Base-by-base conservation (phyloP, 1,284 basidiomycete genomes). In the Irpex sp. region DNA sequence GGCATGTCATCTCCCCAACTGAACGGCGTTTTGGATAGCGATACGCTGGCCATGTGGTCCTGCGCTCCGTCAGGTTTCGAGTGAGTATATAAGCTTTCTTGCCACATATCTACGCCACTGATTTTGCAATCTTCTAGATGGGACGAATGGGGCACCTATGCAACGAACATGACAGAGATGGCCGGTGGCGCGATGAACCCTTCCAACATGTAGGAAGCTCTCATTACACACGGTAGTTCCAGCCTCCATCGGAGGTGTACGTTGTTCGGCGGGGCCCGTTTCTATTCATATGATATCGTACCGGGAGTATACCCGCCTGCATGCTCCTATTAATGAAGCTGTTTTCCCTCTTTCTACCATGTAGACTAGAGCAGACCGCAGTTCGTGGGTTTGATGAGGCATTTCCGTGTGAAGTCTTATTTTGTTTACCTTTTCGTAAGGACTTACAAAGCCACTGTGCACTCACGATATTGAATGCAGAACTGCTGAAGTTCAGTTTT, bases 11-110 rank as follows among this genome's bases (percentile, higher is more conserved):
- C 21, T 52, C n/a, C 49, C 58, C 5, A 8, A 52, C 49, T 4
- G 37, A 34, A 17, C 58, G 55, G 26, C 60, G 57, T 11, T 56
- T 59, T 69, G 51, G 59, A 65, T 58, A 66, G 69, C 26, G 70
- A 71, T 38, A 72, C 68, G 59, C 65, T 75, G 31, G 70, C 74
- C 48, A 74, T 76, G 71, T 76, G 75, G 75, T 73, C 73, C n/a
- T 68, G 64, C 37, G 72, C 75, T 61, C 75, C 75, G 21, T 69
- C 67, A 19, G 70, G 71, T 38, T 75, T 76, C 64, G 74, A 75
- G 75, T 76, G 61, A 69, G 73, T 71, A 34, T 11, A 15, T 60
- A 26, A 34, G 19, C 31, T 21, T 55, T 19, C 40, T 48, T 15
- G 5, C 34, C 3, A n/a, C 49, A 6, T 59, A 17, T 37, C 17